Conservation (phyloP, 495 filamentous ascomycete species). For the Penicillium alfredii region DNA sequence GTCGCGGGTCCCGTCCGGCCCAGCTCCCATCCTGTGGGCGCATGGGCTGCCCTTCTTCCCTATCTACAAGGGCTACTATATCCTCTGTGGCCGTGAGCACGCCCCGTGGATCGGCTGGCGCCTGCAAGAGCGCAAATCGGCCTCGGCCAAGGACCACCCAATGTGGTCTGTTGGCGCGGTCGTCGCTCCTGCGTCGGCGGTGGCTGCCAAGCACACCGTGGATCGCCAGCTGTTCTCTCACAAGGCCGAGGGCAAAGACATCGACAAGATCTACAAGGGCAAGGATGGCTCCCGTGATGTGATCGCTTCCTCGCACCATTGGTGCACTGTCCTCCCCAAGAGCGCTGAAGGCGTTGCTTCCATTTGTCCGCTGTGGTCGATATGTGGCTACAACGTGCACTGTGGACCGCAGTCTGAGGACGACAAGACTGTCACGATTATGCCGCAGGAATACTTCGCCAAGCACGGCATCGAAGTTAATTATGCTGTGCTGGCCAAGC, state of each 20-base stretch:
- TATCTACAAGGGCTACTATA: conserved; percentile 18
- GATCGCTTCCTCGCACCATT: conserved; percentile 6
- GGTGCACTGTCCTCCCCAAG: conserved; percentile 3
- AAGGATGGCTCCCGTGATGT: conserved; percentile 3
- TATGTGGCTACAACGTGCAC: conserved; percentile 9
- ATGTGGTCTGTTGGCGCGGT: conserved; percentile 16
- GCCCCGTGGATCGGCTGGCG: conserved; percentile 8
- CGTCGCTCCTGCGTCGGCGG: conserved; percentile 13
- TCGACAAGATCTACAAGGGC: neutral
- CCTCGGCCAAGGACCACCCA: neutral
- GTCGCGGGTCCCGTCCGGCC: conserved; percentile 11
- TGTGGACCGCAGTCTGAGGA: conserved; percentile 5
- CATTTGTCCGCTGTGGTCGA: conserved; percentile 3
- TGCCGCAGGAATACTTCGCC: neutral
- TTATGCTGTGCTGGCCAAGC: neutral
- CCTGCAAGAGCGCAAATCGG: neutral
- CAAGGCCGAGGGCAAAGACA: conserved; percentile 1
- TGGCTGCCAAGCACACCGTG: neutral
- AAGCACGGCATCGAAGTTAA: neutral
- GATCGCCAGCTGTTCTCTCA: conserved; percentile 10
- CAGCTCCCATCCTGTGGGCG: conserved; percentile 14
- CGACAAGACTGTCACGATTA: neutral
- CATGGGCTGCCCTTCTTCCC: conserved; percentile 21
- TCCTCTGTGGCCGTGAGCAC: conserved; percentile 15
- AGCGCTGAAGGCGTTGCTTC: neutral